These are phyloP conservation scores for Microcos paniculata DNA, from an alignment of 345 rosid species.

Conservation along the genomic window DNA sequence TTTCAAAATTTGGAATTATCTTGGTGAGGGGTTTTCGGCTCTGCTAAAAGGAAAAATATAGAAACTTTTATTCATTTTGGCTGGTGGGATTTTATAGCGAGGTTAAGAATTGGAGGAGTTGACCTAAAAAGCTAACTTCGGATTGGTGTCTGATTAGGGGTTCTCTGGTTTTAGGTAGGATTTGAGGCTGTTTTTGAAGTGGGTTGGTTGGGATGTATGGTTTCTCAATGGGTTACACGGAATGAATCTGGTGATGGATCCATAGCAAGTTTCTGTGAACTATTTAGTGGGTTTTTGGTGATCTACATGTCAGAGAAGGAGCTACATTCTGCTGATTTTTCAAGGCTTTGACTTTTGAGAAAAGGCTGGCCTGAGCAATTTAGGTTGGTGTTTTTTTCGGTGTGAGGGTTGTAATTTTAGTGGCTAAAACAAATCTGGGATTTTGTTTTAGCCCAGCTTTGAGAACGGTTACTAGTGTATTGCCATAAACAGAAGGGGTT, in stretches of 20 bases:
- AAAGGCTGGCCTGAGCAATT: slow-evolving; percentile 1
- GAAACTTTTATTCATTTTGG: not conserved
- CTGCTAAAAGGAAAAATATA: not conserved
- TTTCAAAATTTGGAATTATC: slow-evolving; percentile 33
- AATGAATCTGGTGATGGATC: slow-evolving; percentile 13
- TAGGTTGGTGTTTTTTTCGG: slow-evolving; percentile 1
- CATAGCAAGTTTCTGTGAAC: slow-evolving; percentile 21
- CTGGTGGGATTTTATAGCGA: slow-evolving; percentile 3
- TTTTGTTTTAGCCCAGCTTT: slow-evolving; percentile 19
- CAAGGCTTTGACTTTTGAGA: not conserved
- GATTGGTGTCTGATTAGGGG: slow-evolving; percentile 22
- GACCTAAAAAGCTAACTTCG: slow-evolving; percentile 32
- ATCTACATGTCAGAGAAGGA: slow-evolving; percentile 6
- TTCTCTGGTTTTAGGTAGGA: slow-evolving; percentile 20
- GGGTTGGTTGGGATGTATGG: slow-evolving; percentile 27
- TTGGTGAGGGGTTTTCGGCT: slow-evolving; percentile 26
- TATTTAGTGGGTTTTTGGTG: slow-evolving; percentile 31
- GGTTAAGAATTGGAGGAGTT: slow-evolving; percentile 28
- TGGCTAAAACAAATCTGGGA: not conserved
- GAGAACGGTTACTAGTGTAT: not conserved
- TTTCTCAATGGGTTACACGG: slow-evolving; percentile 10
- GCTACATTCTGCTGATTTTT: slow-evolving; percentile 28
- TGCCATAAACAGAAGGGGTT: not conserved
- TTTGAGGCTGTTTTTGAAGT: slow-evolving; percentile 19
- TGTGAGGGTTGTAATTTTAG: slow-evolving; percentile 6